These are phyloP conservation scores for Pichia pseudocactophila DNA, from an alignment of 805 yeast species.

Conservation along the genomic window DNA sequence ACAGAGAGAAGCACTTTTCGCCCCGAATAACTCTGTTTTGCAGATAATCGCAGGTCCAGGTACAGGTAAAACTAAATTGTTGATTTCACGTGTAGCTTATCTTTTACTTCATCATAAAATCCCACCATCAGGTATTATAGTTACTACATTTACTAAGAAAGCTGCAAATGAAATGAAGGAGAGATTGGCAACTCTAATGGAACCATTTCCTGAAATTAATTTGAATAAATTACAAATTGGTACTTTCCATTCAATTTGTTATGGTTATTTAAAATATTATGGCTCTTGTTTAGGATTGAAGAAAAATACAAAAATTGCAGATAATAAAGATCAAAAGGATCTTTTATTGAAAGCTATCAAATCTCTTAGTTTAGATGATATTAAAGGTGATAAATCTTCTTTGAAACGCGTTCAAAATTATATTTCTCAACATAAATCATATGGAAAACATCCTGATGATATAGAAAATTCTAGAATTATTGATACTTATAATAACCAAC, in stretches of 20 bases:
- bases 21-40: slow-evolving; percentile 31
- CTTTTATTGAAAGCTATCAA: slow-evolving; percentile 28
- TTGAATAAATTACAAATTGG: slow-evolving; percentile 55
- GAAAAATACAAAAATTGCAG: slow-evolving; percentile 45
- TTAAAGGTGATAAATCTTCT: slow-evolving; percentile 28
- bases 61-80: slow-evolving; percentile 73
- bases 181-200: slow-evolving; percentile 37
- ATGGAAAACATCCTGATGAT: slow-evolving; percentile 37
- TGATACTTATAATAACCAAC: slow-evolving; percentile 22
- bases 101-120: slow-evolving; percentile 43
- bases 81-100: slow-evolving; percentile 71
- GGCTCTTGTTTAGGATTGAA: slow-evolving; percentile 42
- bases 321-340: slow-evolving; percentile 49
- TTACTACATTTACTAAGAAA: slow-evolving; percentile 87
- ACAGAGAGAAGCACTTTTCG: slow-evolving; percentile 38
- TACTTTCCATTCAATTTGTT: slow-evolving; percentile 84
- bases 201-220: slow-evolving; percentile 24
- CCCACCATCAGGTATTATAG: slow-evolving; percentile 57
- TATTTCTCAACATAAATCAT: slow-evolving; percentile 51
- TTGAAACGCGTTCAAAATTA: slow-evolving; percentile 32
- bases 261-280: slow-evolving; percentile 43
- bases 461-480: slow-evolving; percentile 16
- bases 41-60: slow-evolving; percentile 57
- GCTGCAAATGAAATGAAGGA: slow-evolving; percentile 83
- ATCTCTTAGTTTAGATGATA: slow-evolving; percentile 4